Base-by-base conservation (phyloP, 345 rosid genomes). In the Garcia nutans region DNA sequence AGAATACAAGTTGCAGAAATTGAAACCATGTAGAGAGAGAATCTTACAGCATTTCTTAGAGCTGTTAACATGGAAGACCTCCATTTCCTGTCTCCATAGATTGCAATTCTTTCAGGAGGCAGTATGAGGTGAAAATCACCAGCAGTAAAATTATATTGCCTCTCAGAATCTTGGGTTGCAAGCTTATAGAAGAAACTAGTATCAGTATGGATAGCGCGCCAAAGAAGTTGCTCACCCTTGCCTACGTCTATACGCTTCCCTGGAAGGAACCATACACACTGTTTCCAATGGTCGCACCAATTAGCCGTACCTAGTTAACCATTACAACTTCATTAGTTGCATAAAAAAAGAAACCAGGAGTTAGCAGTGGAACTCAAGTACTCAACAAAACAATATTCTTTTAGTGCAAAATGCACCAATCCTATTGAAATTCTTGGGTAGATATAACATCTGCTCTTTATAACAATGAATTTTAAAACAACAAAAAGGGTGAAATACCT, bases 261-360 rank as follows among this genome's bases (percentile, higher is more conserved):
- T 62, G 83, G 92, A 84, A 83, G 57, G 80, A 93, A 85, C 99
- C 99, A 93, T 63, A 92, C 93, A 84, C 97, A 96, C 80, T 93
- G 99, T 74, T 93, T 96, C 99, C 99, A 96, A 66, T 96, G 98
- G 86, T 96, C 98, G 80, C 98, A 89, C 99, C 99, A 96, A 78
- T 87, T 79, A 71, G 85, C 47, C 33, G 67, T 70, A 82, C 90
- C 99, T 96, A 82, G 50, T 22, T 24, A 71, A 84, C 74, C 79
- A 85, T 77, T 58, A 81, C 42, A 81, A 44, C 50, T 67, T 70
- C 62, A 71, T 72, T 76, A 74, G 67, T 42, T 12, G 41, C 57
- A 61, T 0, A 37, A 22, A 31, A 50, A 54, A 44, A 49, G 16
- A 50, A 73, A 49, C 13, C 26, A 16, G n/a, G 22, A 24, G 13